Evolutionary conservation across 805 yeast genomes (phyloP).

Genomic region (Barnettozyma salicaria): DNA sequence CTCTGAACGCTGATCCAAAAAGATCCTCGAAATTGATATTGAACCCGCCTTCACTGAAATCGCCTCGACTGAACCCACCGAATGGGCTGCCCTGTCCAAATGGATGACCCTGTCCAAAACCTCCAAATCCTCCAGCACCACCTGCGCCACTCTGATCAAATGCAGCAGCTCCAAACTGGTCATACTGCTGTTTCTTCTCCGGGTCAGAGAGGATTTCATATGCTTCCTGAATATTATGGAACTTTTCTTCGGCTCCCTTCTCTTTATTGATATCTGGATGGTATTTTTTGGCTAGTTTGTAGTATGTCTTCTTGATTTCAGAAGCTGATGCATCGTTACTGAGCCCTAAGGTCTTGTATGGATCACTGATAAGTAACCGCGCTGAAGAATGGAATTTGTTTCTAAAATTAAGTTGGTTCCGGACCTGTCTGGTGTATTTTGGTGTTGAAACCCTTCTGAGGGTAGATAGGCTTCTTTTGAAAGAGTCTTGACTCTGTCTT

Average conservation of each 20-base stretch:
- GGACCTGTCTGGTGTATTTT: constrained; percentile 4
- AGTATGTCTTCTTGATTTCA: constrained; percentile 94
- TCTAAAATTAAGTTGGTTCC: no score
- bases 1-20: constrained; percentile 47
- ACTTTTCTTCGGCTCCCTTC: constrained; percentile 76
- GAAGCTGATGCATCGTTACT: constrained; percentile 60
- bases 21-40: constrained; percentile 53
- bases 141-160: constrained; percentile 45
- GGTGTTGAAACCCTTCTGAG: neutral
- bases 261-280: constrained; percentile 98
- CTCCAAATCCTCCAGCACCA: constrained; percentile 41
- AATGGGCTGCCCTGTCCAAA: no score
- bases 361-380: constrained; percentile 45
- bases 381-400: constrained; percentile 41
- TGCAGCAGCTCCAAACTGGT: constrained; percentile 85
- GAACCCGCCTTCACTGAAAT: constrained; percentile 21
- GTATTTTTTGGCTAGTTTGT: constrained; percentile 84
- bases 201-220: constrained; percentile 88
- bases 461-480: constrained; percentile 4
- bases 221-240: constrained; percentile 90
- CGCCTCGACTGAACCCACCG: constrained; percentile 29
- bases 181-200: constrained; percentile 80
- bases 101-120: constrained; percentile 36
- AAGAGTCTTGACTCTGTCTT: no score
- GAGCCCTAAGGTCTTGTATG: constrained; percentile 81